Base-by-base conservation (phyloP, 192 early-diverging fungal genomes). In the Gaertneriomyces semiglobifer region DNA sequence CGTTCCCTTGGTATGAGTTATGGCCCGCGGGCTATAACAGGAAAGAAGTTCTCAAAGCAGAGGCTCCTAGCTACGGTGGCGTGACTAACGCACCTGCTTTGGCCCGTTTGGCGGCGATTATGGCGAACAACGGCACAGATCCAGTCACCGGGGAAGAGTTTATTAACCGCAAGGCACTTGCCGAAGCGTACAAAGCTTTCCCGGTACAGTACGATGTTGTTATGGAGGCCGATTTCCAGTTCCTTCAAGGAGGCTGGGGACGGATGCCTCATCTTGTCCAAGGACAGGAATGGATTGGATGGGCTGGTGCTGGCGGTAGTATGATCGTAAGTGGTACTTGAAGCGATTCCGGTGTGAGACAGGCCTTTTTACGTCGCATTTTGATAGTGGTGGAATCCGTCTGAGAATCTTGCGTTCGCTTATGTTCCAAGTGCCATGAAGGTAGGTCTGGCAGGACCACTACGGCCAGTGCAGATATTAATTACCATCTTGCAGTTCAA, bases 301-400 rank as follows among this genome's bases (percentile, higher is more conserved):
- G 87, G 87, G 79, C 77, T 4, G 88, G 88, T 2, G 77, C 77
- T 5, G 87, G 88, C 6, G 88, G 88, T 1, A 77, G 74, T 38
- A 62, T 87, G 53, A 71, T 84, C 16, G 25, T 33, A 33, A 33
- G 25, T 33, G 25, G 0, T 33, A 0, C 25, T 2, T 33, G 25
- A 33, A 33, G 25, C 25, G 25, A 33, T 33, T 33, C 0, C 25
- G 25, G 25, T 33, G 25, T 1, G 25, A 33, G 25, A 33, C 25
- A 33, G 25, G 25, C 25, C 25, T 33, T 33, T 2, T 33, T 33
- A 33, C 25, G 25, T 33, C 25, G 25, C 25, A 33, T 33, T 33
- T 33, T 33, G 25, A 33, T 33, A 33, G 25, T 57, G 64, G 69
- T 89, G 81, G 76, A 86, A 88, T 58, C 71, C 62, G 2, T 77